Base-by-base conservation (phyloP, 495 filamentous ascomycete species). In the Platismatia glauca region DNA sequence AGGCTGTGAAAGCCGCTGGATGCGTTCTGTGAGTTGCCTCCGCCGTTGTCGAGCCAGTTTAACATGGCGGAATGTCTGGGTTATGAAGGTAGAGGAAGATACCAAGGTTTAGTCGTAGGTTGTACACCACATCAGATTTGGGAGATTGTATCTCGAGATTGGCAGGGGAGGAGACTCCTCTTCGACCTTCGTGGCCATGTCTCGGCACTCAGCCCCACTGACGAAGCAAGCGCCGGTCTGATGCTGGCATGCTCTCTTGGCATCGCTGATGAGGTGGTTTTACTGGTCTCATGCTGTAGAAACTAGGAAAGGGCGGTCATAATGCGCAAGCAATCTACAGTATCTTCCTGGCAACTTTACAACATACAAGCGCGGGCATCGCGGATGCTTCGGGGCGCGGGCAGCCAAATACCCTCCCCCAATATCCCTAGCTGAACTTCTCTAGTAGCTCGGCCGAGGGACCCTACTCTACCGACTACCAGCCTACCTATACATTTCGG, bases 1-100 rank as follows among this genome's bases (percentile, higher is more conserved):
- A 69, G 65, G 46, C 43, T 37, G 3, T 31, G 13, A 37, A 64
- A 67, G 35, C 67, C 65, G 24, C 41, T n/a, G 0, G 46, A 27
- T 13, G 59, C 41, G 8, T 48, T 59, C 22, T 43, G 7, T 24
- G 59, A 59, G 33, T 31, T 63, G 48, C 48, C 48, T 18, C 48
- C 48, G 24, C 48, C 48, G 13, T 31, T 20, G 4, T 52, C 48
- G 7, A 61, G 48, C 59, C 59, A 61, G 24, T 61, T 22, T 6
- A 61, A 41, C 56, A 58, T 58, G 22, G 37, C 20, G 22, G 27
- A 16, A 52, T 6, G 27, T 6, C 11, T 48, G 18, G 20, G 24
- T 7, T 8, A 37, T 58, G 12, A 58, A n/a, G 38, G 7, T 22
- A 46, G 13, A 16, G 20, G 5, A 24, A 22, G 18, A 15, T 34